phyloP scores from a whole-genome alignment of 148 eudicot species.

The Nepenthes mirabilis region DNA sequence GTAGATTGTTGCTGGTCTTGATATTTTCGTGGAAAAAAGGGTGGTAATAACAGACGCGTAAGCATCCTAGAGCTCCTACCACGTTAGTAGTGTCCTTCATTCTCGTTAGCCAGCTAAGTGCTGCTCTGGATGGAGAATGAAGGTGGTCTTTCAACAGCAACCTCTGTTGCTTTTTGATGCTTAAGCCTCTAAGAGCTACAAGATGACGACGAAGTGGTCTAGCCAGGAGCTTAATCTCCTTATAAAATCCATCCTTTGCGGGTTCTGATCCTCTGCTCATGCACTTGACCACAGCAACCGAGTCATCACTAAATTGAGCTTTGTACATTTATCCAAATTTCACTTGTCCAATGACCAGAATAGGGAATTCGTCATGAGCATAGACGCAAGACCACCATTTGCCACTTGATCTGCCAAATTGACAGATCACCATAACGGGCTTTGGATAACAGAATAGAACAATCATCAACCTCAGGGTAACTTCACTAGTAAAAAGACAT shows the following conservation, averaged over 20 bases:
- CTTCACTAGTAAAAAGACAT: no score
- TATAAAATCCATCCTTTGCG: slow-evolving; percentile 84
- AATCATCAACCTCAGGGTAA: no score
- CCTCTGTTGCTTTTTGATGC: slow-evolving; percentile 67
- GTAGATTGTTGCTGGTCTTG: no score
- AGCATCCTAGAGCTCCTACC: no score
- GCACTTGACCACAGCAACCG: slow-evolving; percentile 66
- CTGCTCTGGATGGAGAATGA: slow-evolving; percentile 47
- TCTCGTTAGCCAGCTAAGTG: slow-evolving; percentile 78
- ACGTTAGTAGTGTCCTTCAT: no score
- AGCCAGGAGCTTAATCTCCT: slow-evolving; percentile 88
- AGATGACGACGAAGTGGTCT: slow-evolving; percentile 96
- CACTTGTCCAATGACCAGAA: slow-evolving; percentile 84
- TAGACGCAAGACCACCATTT: no score
- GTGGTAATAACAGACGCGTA: no score
- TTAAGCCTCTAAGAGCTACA: slow-evolving; percentile 82
- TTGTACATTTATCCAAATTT: slow-evolving; percentile 89
- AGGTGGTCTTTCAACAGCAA: slow-evolving; percentile 91
- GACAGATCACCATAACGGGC: no score
- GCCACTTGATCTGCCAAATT: no score
- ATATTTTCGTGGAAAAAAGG: no score
- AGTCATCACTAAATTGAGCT: slow-evolving; percentile 61
- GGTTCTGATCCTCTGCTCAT: slow-evolving; percentile 82
- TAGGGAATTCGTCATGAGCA: no score
- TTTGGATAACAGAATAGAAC: no score